Evolutionary conservation across 345 rosid genomes (phyloP).

Genomic region (Tarenaya hassleriana): DNA sequence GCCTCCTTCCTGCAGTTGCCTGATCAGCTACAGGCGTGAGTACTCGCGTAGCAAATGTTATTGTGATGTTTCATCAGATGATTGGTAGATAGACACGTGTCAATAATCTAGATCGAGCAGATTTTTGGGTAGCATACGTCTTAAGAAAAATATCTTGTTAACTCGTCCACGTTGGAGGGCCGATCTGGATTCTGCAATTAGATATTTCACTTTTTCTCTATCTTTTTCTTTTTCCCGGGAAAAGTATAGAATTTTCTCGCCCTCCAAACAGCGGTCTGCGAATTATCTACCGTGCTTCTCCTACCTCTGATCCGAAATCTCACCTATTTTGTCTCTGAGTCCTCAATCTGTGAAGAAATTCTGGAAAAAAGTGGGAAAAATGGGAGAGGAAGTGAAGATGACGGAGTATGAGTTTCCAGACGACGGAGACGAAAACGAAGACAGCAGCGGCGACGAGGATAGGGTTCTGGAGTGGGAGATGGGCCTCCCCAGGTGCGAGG

Average conservation of each 20-base stretch:
- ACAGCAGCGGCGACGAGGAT: slow-evolving; percentile 56
- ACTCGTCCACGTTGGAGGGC: slow-evolving; percentile 67
- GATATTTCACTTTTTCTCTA: slow-evolving; percentile 50
- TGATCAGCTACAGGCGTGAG: slow-evolving; percentile 6
- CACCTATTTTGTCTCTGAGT: not conserved
- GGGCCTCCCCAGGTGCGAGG: slow-evolving; percentile 67
- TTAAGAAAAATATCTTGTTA: slow-evolving; percentile 63
- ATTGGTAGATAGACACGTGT: slow-evolving; percentile 1
- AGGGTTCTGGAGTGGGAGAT: slow-evolving; percentile 76
- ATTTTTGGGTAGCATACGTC: slow-evolving; percentile 30
- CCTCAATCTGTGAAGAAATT: not conserved
- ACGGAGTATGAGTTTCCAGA: slow-evolving; percentile 29
- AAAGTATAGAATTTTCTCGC: slow-evolving; percentile 22
- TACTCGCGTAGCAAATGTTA: not conserved
- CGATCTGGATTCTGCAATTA: slow-evolving; percentile 56
- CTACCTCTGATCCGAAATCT: slow-evolving; percentile 16
- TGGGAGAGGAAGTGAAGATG: slow-evolving; percentile 41
- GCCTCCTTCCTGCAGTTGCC: too few relatives aligned
- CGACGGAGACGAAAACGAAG: slow-evolving; percentile 37
- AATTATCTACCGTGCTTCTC: slow-evolving; percentile 11
- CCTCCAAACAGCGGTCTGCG: slow-evolving; percentile 29
- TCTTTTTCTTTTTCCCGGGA: slow-evolving; percentile 6
- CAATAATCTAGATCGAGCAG: not conserved
- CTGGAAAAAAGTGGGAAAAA: slow-evolving; percentile 2
- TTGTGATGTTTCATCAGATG: not conserved